Conservation (phyloP, 139 green algal genomes). For the Mesostigma viride region DNA sequence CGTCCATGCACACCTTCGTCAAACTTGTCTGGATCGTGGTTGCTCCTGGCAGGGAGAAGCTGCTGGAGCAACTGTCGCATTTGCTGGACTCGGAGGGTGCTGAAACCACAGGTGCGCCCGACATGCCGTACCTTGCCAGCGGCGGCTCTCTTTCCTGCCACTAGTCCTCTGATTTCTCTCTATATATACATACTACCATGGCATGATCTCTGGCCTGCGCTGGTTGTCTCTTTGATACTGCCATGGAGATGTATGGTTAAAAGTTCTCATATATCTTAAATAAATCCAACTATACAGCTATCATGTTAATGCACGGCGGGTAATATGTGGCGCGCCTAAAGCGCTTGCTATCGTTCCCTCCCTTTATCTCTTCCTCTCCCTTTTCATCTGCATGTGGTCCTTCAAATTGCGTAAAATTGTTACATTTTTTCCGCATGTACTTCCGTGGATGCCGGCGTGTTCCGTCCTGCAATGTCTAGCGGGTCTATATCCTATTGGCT, state of each 20-base stretch:
- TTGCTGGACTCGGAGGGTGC: slow-evolving; percentile 17
- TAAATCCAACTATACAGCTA: background rate
- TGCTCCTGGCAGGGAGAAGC: slow-evolving; percentile 10
- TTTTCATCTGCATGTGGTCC: background rate
- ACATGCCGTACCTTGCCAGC: too few relatives aligned
- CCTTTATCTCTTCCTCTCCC: background rate
- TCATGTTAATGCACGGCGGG: background rate
- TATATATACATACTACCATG: background rate
- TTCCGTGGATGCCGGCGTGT: too few relatives aligned
- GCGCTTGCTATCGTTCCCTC: background rate
- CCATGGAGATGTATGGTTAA: slow-evolving; percentile 11
- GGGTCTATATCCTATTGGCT: too few relatives aligned
- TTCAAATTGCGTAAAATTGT: background rate
- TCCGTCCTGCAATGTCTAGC: too few relatives aligned
- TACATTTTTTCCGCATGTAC: background rate
- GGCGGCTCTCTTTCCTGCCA: too few relatives aligned
- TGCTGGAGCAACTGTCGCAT: slow-evolving; percentile 13
- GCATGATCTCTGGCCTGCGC: too few relatives aligned
- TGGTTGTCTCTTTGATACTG: too few relatives aligned
- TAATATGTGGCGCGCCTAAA: too few relatives aligned
- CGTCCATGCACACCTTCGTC: too few relatives aligned
- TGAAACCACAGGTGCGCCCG: slow-evolving; percentile 3
- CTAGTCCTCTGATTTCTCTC: background rate
- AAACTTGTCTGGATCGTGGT: background rate
- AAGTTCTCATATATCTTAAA: background rate